These are phyloP conservation scores for Fraxinus ornus DNA, from an alignment of 305 asterid genomes.

Conservation along the genomic window DNA sequence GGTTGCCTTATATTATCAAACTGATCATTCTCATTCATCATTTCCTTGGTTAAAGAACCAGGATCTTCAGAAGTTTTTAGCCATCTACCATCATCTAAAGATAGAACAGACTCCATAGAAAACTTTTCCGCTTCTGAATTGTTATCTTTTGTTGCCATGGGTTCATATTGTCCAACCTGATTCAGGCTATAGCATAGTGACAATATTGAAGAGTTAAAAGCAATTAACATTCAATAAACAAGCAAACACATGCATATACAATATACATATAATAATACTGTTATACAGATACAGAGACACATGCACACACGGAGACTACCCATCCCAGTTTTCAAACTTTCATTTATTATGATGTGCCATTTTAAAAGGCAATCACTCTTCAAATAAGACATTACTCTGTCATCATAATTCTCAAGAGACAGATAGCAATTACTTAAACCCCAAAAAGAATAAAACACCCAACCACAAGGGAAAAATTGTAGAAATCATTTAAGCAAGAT, in stretches of 20 bases:
- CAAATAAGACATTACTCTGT: background rate
- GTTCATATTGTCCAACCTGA: constrained; percentile 56
- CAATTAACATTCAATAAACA: constrained; percentile 25
- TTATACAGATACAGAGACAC: background rate
- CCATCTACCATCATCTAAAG: constrained; percentile 94
- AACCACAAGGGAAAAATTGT: background rate
- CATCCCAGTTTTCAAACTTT: background rate
- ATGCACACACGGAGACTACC: background rate
- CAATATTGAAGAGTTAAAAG: constrained; percentile 36
- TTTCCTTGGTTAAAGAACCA: constrained; percentile 36
- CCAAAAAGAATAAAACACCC: background rate
- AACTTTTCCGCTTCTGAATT: constrained; percentile 49
- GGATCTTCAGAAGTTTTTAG: constrained; percentile 54
- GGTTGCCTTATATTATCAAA: constrained; percentile 74
- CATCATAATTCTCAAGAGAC: background rate
- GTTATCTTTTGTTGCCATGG: constrained; percentile 34
- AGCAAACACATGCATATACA: background rate
- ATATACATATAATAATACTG: background rate
- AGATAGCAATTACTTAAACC: background rate
- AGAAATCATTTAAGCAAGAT: constrained; percentile 21
- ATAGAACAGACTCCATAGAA: constrained; percentile 75
- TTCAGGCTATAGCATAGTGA: constrained; percentile 61
- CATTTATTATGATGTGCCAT: background rate
- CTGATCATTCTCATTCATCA: constrained; percentile 50
- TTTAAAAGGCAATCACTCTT: background rate